Conservation (phyloP, 305 asterid species). For the Striga hermonthica region DNA sequence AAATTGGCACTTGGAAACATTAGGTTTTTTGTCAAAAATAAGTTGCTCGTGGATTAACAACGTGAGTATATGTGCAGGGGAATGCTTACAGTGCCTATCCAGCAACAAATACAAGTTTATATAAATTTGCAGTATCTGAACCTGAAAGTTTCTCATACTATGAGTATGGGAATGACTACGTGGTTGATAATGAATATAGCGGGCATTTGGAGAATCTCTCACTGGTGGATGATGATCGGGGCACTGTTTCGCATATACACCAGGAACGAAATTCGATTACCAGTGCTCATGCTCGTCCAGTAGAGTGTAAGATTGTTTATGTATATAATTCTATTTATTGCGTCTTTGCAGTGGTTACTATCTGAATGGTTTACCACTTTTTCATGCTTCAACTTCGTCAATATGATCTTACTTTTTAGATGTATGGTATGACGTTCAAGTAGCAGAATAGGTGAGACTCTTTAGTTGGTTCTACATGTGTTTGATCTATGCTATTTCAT, state of each 20-base stretch:
- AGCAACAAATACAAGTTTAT: slow-evolving; percentile 48
- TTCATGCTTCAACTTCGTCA: slow-evolving; percentile 8
- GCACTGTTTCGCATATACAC: slow-evolving; percentile 40
- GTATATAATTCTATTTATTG: slow-evolving; percentile 5
- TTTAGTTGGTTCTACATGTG: slow-evolving; percentile 11
- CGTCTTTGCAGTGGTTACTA: slow-evolving; percentile 11
- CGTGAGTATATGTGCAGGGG: slow-evolving; percentile 51
- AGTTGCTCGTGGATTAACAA: slow-evolving; percentile 10
- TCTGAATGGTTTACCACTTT: neutral
- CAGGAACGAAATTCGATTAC: slow-evolving; percentile 45
- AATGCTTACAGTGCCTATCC: slow-evolving; percentile 55
- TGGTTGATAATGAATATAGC: slow-evolving; percentile 47
- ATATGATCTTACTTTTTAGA: neutral
- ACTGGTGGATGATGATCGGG: slow-evolving; percentile 40
- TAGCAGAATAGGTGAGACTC: too few species aligned
- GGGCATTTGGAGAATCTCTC: slow-evolving; percentile 48
- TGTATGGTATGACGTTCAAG: slow-evolving; percentile 1
- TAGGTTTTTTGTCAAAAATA: neutral
- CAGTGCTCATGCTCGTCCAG: slow-evolving; percentile 42
- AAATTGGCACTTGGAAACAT: neutral
- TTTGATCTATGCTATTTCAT: slow-evolving; percentile 6
- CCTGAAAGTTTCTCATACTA: slow-evolving; percentile 66
- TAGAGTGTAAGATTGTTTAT: slow-evolving; percentile 58
- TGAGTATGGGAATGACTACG: slow-evolving; percentile 57
- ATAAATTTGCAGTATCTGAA: slow-evolving; percentile 70